A percentile compares a stretch with the other conserved stretches of the same genome.
These are phyloP conservation scores for Neurospora terricola DNA, from an alignment of 495 filamentous ascomycete genomes.

Conservation along the genomic window DNA sequence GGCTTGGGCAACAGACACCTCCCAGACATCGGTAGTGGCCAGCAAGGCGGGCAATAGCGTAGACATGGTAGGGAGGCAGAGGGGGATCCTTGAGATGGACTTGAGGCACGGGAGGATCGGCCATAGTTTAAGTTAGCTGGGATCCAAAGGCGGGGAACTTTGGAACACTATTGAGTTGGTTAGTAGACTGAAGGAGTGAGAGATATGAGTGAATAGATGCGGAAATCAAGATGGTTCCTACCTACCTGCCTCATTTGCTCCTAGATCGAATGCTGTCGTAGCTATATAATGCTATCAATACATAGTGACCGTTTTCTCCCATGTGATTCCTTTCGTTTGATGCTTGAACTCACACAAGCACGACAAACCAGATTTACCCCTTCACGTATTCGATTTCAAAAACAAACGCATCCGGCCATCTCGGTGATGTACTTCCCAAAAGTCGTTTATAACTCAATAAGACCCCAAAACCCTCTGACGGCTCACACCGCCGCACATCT, in stretches of 20 bases:
- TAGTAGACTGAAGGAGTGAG: not conserved
- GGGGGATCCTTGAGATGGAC: not conserved
- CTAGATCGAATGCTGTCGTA: not conserved
- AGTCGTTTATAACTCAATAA: not conserved
- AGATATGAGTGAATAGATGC: not conserved
- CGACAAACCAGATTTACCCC: not conserved
- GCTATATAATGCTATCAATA: not conserved
- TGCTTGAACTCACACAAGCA: not conserved
- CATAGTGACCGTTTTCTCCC: not conserved
- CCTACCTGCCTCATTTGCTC: not conserved
- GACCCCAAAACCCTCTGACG: not conserved
- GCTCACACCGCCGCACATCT: not conserved
- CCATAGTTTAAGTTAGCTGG: not conserved
- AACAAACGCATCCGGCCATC: not conserved
- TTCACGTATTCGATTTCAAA: not conserved
- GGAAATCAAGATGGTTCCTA: not conserved
- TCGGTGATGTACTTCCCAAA: not conserved
- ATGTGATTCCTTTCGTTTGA: not conserved
- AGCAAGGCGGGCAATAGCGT: not conserved
- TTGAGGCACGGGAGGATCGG: not conserved
- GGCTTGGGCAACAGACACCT: not conserved
- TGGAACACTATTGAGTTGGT: not conserved
- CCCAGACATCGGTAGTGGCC: not conserved
- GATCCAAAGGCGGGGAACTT: not conserved
- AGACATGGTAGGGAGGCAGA: not conserved